These are phyloP conservation scores for Peronospora farinosa DNA, from an alignment of 352 stramenopile genomes.

Conservation along the genomic window DNA sequence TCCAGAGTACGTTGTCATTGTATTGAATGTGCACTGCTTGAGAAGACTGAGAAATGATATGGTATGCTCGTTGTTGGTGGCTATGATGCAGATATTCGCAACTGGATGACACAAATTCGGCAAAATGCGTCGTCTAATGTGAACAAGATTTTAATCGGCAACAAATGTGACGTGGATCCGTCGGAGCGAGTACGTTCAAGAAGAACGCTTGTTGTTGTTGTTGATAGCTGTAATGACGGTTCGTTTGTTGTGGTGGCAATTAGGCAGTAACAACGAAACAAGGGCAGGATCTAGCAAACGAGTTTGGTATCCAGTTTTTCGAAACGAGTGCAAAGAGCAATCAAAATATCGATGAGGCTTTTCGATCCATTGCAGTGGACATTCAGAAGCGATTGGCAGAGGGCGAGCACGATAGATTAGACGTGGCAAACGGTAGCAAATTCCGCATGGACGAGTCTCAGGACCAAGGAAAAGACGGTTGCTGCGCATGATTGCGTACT, in stretches of 20 bases:
- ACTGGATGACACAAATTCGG: constrained; percentile 90
- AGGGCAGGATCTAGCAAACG: constrained; percentile 87
- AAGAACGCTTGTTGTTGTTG: neutral
- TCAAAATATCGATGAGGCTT: constrained; percentile 88
- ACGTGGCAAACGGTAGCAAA: constrained; percentile 79
- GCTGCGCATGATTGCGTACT: constrained; percentile 45
- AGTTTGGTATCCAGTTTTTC: constrained; percentile 94
- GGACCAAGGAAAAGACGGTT: constrained; percentile 72
- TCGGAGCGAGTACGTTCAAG: constrained; percentile 86
- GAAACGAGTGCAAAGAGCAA: constrained; percentile 92
- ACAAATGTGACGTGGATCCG: constrained; percentile 98
- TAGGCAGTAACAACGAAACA: constrained; percentile 90
- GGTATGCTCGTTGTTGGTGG: neutral
- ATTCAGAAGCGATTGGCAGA: constrained; percentile 84
- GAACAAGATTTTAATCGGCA: constrained; percentile 99
- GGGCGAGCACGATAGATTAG: constrained; percentile 85
- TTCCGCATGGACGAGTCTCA: constrained; percentile 81
- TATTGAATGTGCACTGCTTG: neutral
- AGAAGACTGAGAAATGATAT: neutral
- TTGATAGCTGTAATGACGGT: neutral
- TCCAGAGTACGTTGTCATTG: constrained; percentile 63
- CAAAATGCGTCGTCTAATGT: constrained; percentile 99
- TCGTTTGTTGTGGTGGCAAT: constrained; percentile 1
- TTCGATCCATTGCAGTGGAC: constrained; percentile 84
- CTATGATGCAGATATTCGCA: constrained; percentile 65